A percentile compares a stretch with the other conserved stretches of the same genome.
These are phyloP conservation scores for Phaeolepiota aurea DNA, from an alignment of 768 basidiomycete genomes.

Conservation along the genomic window DNA sequence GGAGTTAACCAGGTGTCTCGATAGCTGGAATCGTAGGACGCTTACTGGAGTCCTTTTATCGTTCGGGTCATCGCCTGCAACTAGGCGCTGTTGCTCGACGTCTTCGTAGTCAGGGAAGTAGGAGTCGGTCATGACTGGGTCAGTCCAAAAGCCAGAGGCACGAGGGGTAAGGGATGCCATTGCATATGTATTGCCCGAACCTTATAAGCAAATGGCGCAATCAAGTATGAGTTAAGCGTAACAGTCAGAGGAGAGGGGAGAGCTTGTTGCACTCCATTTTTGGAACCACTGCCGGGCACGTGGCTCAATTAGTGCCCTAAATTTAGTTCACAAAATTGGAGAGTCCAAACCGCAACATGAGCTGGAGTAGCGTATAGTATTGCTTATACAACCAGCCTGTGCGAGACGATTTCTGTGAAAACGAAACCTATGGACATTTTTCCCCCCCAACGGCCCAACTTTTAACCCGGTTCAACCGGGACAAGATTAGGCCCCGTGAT, in stretches of 20 bases:
- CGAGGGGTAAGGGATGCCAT: slow-evolving; percentile 39
- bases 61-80: slow-evolving; percentile 17
- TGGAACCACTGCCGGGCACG: no score
- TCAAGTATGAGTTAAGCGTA: not conserved
- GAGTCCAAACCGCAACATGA: no score
- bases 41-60: slow-evolving; percentile 44
- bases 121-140: slow-evolving; percentile 19
- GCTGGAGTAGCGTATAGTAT: no score
- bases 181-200: slow-evolving; percentile 7
- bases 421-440: no score
- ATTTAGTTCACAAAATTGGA: no score
- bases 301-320: no score
- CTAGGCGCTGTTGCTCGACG: slow-evolving; percentile 22
- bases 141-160: slow-evolving; percentile 40
- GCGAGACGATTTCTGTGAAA: no score
- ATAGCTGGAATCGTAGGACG: not conserved
- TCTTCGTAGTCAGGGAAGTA: slow-evolving; percentile 31
- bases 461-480: no score
- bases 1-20: not conserved
- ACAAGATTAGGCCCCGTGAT: no score
- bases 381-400: no score
- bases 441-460: no score
- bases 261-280: not conserved
- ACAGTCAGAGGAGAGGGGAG: no score
- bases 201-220: slow-evolving; percentile 2